Evolutionary conservation across 2,329 filamentous ascomycete genomes (phyloP).

Genomic region (Trichophyton schoenleinii): DNA sequence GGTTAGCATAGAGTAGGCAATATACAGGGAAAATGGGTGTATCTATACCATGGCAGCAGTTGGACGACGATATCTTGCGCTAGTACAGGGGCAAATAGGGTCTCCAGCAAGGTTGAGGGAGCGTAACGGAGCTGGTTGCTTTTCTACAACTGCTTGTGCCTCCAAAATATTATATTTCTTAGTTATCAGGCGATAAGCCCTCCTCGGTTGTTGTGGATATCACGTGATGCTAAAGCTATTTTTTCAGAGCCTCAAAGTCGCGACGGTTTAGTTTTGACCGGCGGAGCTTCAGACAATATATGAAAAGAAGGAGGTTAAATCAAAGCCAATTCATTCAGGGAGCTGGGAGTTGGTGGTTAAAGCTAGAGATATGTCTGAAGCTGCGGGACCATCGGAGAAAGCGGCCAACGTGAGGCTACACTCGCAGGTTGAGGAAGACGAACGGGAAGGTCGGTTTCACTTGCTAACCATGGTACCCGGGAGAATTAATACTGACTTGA

Average conservation of each 20-base stretch:
- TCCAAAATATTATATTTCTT: background rate
- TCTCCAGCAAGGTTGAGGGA: background rate
- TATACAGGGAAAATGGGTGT: background rate
- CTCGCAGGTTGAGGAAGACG: conserved; percentile 5
- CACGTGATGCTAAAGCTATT: background rate
- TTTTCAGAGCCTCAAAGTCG: background rate
- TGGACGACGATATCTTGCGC: background rate
- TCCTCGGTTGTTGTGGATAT: background rate
- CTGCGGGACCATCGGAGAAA: background rate
- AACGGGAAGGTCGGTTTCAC: background rate
- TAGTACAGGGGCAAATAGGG: background rate
- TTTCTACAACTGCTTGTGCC: background rate
- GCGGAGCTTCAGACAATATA: background rate
- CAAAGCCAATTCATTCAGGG: background rate
- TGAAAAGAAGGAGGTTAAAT: background rate
- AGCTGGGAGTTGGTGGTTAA: background rate
- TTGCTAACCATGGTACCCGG: background rate
- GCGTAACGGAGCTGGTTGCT: background rate
- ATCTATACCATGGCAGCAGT: conserved; percentile 10
- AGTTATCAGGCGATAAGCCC: conserved; percentile 1
- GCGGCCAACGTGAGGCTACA: conserved; percentile 1
- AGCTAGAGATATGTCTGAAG: background rate
- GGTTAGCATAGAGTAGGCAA: background rate
- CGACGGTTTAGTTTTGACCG: background rate
- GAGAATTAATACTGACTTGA: background rate